Evolutionary conservation across 495 filamentous ascomycete genomes (phyloP), one percentile per base, ranked within the genome.

Genomic region (Penicillium manginii): DNA sequence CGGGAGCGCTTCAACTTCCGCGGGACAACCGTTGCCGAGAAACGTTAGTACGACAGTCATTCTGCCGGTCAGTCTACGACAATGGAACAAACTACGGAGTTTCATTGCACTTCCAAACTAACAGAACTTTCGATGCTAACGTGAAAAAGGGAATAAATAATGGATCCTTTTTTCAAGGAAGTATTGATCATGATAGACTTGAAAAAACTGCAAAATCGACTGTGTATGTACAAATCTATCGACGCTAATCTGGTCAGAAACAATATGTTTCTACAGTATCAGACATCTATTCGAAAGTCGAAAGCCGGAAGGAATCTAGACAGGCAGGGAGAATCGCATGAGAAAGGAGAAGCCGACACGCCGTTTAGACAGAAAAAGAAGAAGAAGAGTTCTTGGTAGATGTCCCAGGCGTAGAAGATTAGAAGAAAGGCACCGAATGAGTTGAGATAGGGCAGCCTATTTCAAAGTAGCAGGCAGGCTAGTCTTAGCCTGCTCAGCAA

Each of bases 381-480:
- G 40, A 66, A 17, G 39, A 21, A 60, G 62, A 58, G 52, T 8
- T 29, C 59, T 50, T 39, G 12, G 23, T 23, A 33, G 31, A 59
- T 40, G 18, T 29, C 33, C 29, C 29, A 45, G 47, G 43, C 49
- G 54, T 7, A 61, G 40, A 42, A 45, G 43, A 47, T 45, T 22
- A 53, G 40, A 40, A 52, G 32, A 48, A 4, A 52, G 23, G 21
- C 23, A 29, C 33, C 9, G 22, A 46, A 3, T 15, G 39, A 33
- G 4, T 17, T 11, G 31, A n/a, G 35, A 14, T 10, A 14, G 35
- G 15, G 2, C 15, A 33, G 51, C 57, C 65, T 73, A 80, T 72
- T 80, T 80, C 61, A 78, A 53, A 11, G 77, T 78, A n/a, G 64
- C 75, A 14, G 76, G 75, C 58, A 78, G 61, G 60, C 73, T 80